Evolutionary conservation across 1,284 basidiomycete genomes (phyloP), one percentile per base, ranked within the genome.

Genomic region (Rhodotorula sp.): DNA sequence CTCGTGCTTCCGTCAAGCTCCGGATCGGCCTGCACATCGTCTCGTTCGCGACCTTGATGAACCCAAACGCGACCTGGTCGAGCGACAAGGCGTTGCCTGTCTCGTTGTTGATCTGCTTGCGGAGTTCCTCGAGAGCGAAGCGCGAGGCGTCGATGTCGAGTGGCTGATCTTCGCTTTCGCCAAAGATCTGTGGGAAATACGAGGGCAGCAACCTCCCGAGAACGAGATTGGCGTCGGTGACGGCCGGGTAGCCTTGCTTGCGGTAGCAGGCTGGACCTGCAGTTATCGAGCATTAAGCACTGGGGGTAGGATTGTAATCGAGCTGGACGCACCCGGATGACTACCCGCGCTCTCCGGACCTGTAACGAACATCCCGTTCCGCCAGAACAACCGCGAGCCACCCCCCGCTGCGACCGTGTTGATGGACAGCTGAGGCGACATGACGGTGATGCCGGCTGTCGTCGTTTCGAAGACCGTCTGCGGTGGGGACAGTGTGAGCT

Each of bases 1-100:
- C 76, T 36, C 74, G 59, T 8, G 69, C 60, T 55, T 77, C 76
- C 6, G 76, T 77, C 48, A 77, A 47, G 13, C 72, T 52, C 4
- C 75, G 70, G 29, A 77, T 73, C 6, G 74, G 74, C 20, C 66
- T 57, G 52, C 52, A 62, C 48, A 77, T 77, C 7, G 63, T 64
- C 60, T 71, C 70, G 46, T 68, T 68, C 20, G 66, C 66, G 29
- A 68, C 66, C 77, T 91, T 91, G 82, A 94, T 90, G 79, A 93
- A 94, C 62, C 75, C 92, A 74, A 91, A 92, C 15, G 92, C 89
- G 47, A 97, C 87, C 79, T 97, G 91, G 78, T 97, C 94, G 36
- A 94, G 79, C 13, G 82, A 83, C 74, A 90, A 82, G 58, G 84
- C 79, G 58, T 52, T 66, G 47, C 64, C 69, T 19, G 55, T 64